These are phyloP conservation scores for Diaporthe sp. DNA, from an alignment of 2,329 filamentous ascomycete species.

Conservation along the genomic window DNA sequence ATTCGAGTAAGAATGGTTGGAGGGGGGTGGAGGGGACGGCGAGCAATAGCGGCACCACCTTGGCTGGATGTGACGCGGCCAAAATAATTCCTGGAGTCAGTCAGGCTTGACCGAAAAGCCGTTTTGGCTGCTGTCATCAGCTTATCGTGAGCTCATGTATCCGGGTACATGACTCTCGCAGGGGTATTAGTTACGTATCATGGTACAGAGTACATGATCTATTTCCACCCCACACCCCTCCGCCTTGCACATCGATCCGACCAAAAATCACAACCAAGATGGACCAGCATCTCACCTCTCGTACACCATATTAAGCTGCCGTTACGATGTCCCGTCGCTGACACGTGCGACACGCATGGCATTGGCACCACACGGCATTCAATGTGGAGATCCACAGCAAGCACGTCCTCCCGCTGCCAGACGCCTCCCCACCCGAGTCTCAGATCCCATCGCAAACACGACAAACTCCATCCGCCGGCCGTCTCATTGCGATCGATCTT, in stretches of 20 bases:
- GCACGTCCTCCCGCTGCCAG: neutral
- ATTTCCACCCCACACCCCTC: neutral
- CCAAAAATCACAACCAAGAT: neutral
- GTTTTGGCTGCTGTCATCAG: neutral
- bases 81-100: neutral
- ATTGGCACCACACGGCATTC: neutral
- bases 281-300: neutral
- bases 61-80: conserved; percentile 10
- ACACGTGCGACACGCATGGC: conserved; percentile 16
- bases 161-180: neutral
- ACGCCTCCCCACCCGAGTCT: neutral
- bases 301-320: neutral
- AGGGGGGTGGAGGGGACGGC: neutral
- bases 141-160: neutral
- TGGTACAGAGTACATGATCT: neutral
- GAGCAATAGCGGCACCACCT: neutral
- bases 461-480: neutral
- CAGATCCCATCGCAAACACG: conserved; percentile 24
- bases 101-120: neutral
- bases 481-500: conserved; percentile 16
- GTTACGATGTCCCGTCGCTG: neutral
- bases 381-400: neutral
- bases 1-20: conserved; percentile 20
- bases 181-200: rapidly evolving
- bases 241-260: neutral